Evolutionary conservation across 1,284 basidiomycete species (phyloP), one percentile per base, ranked within the genome.

Genomic region (Meira nashicola): DNA sequence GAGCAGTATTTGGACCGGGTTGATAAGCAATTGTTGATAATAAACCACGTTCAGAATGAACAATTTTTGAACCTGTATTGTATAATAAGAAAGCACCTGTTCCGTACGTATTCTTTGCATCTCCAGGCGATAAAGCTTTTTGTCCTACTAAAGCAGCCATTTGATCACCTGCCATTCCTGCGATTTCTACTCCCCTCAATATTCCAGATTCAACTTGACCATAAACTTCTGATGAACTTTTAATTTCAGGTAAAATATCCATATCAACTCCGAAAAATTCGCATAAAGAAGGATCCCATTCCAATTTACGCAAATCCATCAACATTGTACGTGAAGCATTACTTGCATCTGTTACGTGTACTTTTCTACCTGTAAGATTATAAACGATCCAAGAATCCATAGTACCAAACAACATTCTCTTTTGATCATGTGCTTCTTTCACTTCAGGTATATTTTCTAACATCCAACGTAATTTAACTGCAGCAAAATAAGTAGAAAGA

Each of bases 281-380:
- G 68, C 95, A 83, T 33, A 97, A 84, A 43, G 84, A 84, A 1
- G 85, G 82, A 70, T 91, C 89, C 92, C 92, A 98, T 74, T 86
- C 70, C 39, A 95, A 84, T 0, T 87, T 89, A 49, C 82, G 82
- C 58, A 93, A 83, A 76, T 94, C 90, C 80, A 96, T 86, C 57
- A 97, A 85, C 58, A 98, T 87, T 0, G 94, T 97, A 49, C 94
- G 88, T 1, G 93, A 97, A 1, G 94, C 94, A 78, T 98, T 98
- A 57, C 92, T 92, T n/a, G 90, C 87, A 79, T 98, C 94, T 66
- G 87, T 88, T 65, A 95, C 86, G 80, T 97, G 92, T n/a, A 90
- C 81, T 48, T 86, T 85, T 23, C 88, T 88, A 58, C 91, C 91
- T 5, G 91, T 88, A 17, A 94, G 83, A 79, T 92, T 90, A 80